These are phyloP conservation scores for Nakazawaea molendinolei DNA, from an alignment of 805 yeast species.

Conservation along the genomic window DNA sequence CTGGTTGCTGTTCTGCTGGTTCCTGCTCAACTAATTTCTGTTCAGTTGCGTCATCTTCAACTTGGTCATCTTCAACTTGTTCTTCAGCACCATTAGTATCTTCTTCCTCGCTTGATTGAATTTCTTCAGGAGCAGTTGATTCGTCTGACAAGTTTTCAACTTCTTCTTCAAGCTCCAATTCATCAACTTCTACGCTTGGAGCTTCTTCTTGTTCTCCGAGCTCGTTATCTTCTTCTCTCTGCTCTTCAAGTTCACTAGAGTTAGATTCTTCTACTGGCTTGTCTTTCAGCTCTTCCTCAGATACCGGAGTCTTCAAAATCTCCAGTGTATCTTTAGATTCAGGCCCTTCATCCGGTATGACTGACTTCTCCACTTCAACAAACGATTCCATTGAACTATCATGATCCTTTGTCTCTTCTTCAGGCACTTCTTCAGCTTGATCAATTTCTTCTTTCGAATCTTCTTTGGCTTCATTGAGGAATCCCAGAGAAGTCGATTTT, in stretches of 20 bases:
- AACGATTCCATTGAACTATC: too few relatives aligned
- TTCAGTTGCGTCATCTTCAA: not conserved
- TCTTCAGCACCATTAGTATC: not conserved
- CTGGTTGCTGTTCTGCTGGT: not conserved
- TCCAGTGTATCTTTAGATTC: too few relatives aligned
- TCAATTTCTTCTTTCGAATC: too few relatives aligned
- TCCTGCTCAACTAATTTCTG: not conserved
- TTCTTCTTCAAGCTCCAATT: not conserved
- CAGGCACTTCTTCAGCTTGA: too few relatives aligned
- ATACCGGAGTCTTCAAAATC: not conserved
- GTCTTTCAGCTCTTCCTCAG: not conserved
- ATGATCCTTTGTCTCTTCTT: too few relatives aligned
- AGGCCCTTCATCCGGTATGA: too few relatives aligned
- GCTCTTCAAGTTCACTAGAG: not conserved
- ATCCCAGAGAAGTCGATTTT: too few relatives aligned
- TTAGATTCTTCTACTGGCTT: slow-evolving; percentile 2
- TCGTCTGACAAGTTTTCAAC: not conserved
- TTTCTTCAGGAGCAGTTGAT: too few relatives aligned
- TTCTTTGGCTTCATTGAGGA: too few relatives aligned
- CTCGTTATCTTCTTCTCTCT: slow-evolving; percentile 2
- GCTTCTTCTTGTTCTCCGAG: not conserved
- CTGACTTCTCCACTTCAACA: too few relatives aligned
- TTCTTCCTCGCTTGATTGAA: not conserved
- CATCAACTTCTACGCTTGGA: not conserved
- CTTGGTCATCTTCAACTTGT: not conserved